A percentile compares a stretch with the other conserved stretches of the same genome.
Conservation (phyloP, 441 rosid genomes). For the Adansonia rubrostipa region DNA sequence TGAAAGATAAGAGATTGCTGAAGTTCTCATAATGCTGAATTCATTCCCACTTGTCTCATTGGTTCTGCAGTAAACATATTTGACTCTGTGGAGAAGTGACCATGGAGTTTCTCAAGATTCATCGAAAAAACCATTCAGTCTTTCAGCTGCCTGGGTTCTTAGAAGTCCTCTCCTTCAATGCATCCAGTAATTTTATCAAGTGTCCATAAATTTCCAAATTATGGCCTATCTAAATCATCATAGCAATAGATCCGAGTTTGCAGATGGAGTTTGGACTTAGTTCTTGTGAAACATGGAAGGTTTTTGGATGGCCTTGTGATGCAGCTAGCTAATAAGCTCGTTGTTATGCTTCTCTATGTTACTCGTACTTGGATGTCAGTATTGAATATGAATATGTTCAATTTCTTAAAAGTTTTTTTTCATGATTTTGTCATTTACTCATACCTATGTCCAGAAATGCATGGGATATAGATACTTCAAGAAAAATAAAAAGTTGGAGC, state of each 20-base stretch:
- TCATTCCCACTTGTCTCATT: background rate
- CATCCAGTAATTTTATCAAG: background rate
- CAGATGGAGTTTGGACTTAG: conserved; percentile 8
- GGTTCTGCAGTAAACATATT: background rate
- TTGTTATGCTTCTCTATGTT: too few relatives aligned
- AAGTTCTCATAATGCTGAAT: background rate
- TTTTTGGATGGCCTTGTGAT: background rate
- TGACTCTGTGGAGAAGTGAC: conserved; percentile 5
- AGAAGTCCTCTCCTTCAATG: conserved; percentile 12
- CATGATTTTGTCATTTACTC: too few relatives aligned
- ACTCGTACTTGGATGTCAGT: too few relatives aligned
- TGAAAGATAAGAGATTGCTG: background rate
- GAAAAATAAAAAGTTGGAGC: too few relatives aligned
- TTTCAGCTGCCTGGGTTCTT: conserved; percentile 20
- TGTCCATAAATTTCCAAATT: background rate
- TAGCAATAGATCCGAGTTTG: background rate
- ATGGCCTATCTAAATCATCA: background rate
- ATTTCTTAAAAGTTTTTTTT: too few relatives aligned
- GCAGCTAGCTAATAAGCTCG: too few relatives aligned
- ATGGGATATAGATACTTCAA: too few relatives aligned
- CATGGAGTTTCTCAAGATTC: conserved; percentile 24
- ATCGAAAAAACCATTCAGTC: background rate
- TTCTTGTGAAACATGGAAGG: background rate
- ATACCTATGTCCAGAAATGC: too few relatives aligned
- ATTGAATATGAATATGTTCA: too few relatives aligned